Conservation (phyloP, 1,139 yeast genomes). For the Yarrowia galli region DNA sequence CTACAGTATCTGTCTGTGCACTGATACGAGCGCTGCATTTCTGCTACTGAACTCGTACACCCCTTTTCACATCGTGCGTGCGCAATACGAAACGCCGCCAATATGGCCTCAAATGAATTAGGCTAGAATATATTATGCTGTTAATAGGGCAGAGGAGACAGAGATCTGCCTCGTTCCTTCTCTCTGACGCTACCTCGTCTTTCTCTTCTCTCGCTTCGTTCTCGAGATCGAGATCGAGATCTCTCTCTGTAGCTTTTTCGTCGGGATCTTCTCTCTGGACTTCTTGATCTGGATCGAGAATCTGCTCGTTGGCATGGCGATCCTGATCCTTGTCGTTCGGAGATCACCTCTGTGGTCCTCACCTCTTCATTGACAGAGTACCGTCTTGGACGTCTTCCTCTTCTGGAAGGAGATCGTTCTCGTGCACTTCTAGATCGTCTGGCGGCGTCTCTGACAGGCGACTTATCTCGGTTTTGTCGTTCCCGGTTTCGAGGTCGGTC, state of each 20-base stretch:
- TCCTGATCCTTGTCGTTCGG: background rate
- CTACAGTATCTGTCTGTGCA: too few relatives aligned
- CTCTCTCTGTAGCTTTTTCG: conserved; percentile 24
- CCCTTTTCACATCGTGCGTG: too few relatives aligned
- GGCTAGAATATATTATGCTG: background rate
- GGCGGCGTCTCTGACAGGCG: conserved; percentile 17
- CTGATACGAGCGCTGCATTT: too few relatives aligned
- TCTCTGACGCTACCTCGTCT: conserved; percentile 12
- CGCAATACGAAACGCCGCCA: too few relatives aligned
- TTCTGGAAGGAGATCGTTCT: conserved; percentile 25
- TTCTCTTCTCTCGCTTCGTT: conserved; percentile 7
- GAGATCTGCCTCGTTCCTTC: conserved; percentile 7
- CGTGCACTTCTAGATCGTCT: conserved; percentile 30
- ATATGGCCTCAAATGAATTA: too few relatives aligned
- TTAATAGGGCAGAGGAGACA: conserved; percentile 21
- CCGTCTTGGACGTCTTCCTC: conserved; percentile 28
- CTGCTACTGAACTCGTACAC: too few relatives aligned
- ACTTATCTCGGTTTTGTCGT: conserved; percentile 10
- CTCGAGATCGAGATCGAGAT: conserved; percentile 7
- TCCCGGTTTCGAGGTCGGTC: conserved; percentile 17
- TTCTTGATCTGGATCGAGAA: conserved; percentile 22
- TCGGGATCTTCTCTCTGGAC: conserved; percentile 8
- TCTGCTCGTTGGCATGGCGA: conserved; percentile 6
- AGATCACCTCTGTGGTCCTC: background rate
- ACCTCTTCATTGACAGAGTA: conserved; percentile 9